Evolutionary conservation across 352 stramenopile genomes (phyloP).

Genomic region (Elongisporangium anandrum): DNA sequence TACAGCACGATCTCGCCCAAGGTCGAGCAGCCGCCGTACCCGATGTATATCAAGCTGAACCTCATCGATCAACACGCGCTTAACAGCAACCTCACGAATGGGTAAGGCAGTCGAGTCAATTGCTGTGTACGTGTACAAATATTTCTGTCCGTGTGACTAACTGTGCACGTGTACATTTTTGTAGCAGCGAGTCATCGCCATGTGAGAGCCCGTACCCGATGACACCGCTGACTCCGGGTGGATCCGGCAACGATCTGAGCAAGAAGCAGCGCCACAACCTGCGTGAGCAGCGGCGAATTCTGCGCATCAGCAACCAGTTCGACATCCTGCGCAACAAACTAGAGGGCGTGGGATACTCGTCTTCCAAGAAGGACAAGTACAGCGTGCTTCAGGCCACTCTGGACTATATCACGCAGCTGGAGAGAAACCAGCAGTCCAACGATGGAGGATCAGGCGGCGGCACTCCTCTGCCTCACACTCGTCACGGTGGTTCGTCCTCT

Average conservation of each 20-base stretch:
- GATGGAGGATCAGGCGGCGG: slow-evolving; percentile 10
- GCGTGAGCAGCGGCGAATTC: slow-evolving; percentile 72
- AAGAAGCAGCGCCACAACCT: slow-evolving; percentile 86
- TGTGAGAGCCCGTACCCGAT: slow-evolving; percentile 70
- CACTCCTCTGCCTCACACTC: slow-evolving; percentile 9
- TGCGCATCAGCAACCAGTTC: slow-evolving; percentile 84
- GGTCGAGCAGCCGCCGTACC: slow-evolving; percentile 46
- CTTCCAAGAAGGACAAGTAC: slow-evolving; percentile 86
- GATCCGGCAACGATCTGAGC: slow-evolving; percentile 52
- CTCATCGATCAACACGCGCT: slow-evolving; percentile 72
- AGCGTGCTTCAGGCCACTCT: slow-evolving; percentile 79
- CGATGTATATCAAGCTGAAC: slow-evolving; percentile 84
- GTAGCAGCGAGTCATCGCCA: slow-evolving; percentile 45
- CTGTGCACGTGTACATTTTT: background rate
- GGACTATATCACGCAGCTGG: slow-evolving; percentile 76
- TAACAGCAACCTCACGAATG: slow-evolving; percentile 38
- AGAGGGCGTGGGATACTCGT: slow-evolving; percentile 62
- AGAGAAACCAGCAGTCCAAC: slow-evolving; percentile 40
- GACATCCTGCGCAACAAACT: slow-evolving; percentile 77
- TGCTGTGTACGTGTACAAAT: slow-evolving; percentile 1
- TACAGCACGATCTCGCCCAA: slow-evolving; percentile 82
- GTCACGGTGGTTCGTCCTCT: slow-evolving; percentile 5
- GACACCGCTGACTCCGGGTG: slow-evolving; percentile 49
- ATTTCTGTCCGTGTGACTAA: background rate
- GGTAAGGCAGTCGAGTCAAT: slow-evolving; percentile 9